Base-by-base conservation (phyloP, 2,329 filamentous ascomycete genomes). In the Neonectria ditissima region DNA sequence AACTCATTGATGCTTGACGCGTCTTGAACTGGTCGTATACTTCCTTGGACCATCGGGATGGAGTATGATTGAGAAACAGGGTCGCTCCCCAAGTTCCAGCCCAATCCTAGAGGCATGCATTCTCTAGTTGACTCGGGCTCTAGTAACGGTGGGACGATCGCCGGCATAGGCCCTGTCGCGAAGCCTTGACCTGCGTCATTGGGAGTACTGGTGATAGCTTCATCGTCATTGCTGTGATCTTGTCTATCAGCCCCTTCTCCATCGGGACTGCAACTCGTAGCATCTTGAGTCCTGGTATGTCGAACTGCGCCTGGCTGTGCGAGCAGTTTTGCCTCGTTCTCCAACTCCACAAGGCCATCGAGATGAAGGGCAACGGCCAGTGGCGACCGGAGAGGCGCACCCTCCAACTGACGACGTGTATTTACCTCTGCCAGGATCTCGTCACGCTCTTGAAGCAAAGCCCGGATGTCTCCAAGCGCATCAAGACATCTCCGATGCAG, bases 371-470 rank as follows among this genome's bases (percentile, higher is more conserved):
- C 20, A 13, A 20, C 55, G 11, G 18, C 51, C 0, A 30, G 18
- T 8, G 59, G 52, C 9, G 51, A 59, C 34, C 50, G 59, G 18
- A 44, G 30, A 5, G 59, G 55, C 13, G 63, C 45, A 1, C 67
- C 65, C 5, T 65, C 57, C 16, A 56, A 58, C 5, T 55, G 26
- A 4, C 70, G 69, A 66, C 69, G 67, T 22, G 60, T 50, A 48
- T 77, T 77, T 10, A 78, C 60, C 61, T 76, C 74, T 2, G 59
- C 54, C 1, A 78, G 62, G 3, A 78, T 55, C 3, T 74, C 67
- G 34, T 77, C 70, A 2, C 76, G 71, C 43, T 78, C 76, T 13
- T 65, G 61, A 1, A 72, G 7, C 2, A 78, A 34, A 0, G 54
- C 47, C 4, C 62, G 55, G 2, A 76, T 65, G 22, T 62, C 52